Conservation (phyloP, 2,329 filamentous ascomycete genomes). For the Pseudogymnoascus sp. region DNA sequence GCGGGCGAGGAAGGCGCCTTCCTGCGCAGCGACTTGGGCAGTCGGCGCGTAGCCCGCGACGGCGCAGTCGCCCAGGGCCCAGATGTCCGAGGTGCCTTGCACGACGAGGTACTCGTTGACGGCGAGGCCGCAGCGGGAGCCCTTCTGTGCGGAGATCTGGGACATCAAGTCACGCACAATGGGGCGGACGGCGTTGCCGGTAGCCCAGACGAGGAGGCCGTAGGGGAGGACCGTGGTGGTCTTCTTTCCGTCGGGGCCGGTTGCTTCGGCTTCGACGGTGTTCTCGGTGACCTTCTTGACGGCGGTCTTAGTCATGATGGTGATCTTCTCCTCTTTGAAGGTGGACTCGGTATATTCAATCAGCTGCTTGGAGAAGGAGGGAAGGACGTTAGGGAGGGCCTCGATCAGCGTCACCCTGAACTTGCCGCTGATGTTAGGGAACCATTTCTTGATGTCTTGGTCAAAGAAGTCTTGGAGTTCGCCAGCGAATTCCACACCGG, state of each 20-base stretch:
- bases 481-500: constrained; percentile 95
- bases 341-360: constrained; percentile 99
- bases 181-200: constrained; percentile 85
- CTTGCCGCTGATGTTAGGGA: constrained; percentile 87
- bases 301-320: constrained; percentile 97
- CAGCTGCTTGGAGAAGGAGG: constrained; percentile 97
- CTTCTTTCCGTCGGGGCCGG: constrained; percentile 76
- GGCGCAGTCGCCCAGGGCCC: constrained; percentile 95
- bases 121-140: constrained; percentile 85
- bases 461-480: constrained; percentile 99
- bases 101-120: constrained; percentile 99
- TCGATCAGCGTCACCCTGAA: constrained; percentile 98
- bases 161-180: constrained; percentile 85
- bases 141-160: constrained; percentile 88
- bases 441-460: constrained; percentile 94
- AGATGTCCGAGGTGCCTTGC: constrained; percentile 92
- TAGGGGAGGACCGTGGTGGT: constrained; percentile 75
- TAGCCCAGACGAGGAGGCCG: constrained; percentile 95
- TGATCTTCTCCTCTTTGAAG: constrained; percentile 97
- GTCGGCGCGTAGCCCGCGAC: constrained; percentile 96
- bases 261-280: constrained; percentile 81
- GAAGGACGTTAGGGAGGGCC: constrained; percentile 89
- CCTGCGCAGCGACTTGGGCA: constrained; percentile 91
- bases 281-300: constrained; percentile 95
- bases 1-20: constrained; percentile 87